A percentile compares a stretch with the other conserved stretches of the same genome.
These are phyloP conservation scores for Amniculicola lignicola DNA, from an alignment of 495 filamentous ascomycete genomes.

Conservation along the genomic window DNA sequence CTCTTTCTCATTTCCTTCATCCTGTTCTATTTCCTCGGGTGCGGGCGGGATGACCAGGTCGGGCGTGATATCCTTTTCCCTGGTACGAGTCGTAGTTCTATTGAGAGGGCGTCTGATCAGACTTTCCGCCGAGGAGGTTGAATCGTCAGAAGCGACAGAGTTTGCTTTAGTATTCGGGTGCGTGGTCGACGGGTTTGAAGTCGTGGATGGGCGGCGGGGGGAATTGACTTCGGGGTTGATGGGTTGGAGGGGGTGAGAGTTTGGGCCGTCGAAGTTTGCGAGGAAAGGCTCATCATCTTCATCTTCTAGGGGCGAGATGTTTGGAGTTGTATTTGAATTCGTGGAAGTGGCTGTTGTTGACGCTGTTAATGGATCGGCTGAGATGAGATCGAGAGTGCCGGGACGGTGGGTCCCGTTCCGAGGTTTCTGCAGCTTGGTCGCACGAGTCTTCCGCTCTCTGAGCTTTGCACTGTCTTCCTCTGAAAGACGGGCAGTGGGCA, in stretches of 20 bases:
- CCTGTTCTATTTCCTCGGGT: neutral
- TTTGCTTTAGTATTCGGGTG: constrained; percentile 1
- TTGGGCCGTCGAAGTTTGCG: constrained; percentile 5
- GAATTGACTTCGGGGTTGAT: constrained; percentile 33
- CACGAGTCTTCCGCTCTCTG: constrained; percentile 6
- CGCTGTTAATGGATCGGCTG: constrained; percentile 1
- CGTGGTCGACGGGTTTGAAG: constrained; percentile 16
- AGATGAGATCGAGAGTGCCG: constrained; percentile 14
- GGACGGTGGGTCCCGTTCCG: neutral
- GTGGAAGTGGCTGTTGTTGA: constrained; percentile 8
- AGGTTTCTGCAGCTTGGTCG: neutral
- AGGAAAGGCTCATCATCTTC: constrained; percentile 4
- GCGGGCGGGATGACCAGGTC: constrained; percentile 17
- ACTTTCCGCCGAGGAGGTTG: constrained; percentile 2
- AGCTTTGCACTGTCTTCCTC: constrained; percentile 26
- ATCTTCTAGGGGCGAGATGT: neutral
- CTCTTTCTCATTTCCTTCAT: neutral
- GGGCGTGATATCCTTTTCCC: constrained; percentile 6
- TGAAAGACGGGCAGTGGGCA: constrained; percentile 28
- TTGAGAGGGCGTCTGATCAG: constrained; percentile 7
- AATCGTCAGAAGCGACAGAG: constrained; percentile 8
- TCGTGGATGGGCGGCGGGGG: constrained; percentile 27
- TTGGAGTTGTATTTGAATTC: neutral
- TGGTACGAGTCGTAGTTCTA: neutral
- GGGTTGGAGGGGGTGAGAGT: constrained; percentile 27